Percentiles rank a stretch among this genome's conserved stretches.
Evolutionary conservation across 1,284 basidiomycete genomes (phyloP).

Genomic region (Taiwanofungus camphoratus): DNA sequence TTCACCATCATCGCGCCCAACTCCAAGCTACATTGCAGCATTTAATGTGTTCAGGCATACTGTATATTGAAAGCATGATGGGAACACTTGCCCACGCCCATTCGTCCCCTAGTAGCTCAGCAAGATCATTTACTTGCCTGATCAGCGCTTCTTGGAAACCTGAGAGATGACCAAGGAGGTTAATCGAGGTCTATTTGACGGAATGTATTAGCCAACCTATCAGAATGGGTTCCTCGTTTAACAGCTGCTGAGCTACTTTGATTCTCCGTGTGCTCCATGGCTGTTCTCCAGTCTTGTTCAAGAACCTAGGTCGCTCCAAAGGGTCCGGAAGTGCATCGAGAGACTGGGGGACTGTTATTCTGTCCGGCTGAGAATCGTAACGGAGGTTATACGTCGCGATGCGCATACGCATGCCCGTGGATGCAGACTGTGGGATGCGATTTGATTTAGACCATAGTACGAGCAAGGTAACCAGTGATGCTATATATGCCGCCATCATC

Average conservation of each 20-base stretch:
- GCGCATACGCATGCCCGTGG: conserved; percentile 26
- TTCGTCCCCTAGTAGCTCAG: conserved; percentile 46
- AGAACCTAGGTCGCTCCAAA: conserved; percentile 30
- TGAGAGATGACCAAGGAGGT: conserved; percentile 15
- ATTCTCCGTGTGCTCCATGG: conserved; percentile 45
- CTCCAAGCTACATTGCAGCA: conserved; percentile 39
- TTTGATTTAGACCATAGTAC: background rate
- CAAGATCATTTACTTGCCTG: conserved; percentile 55
- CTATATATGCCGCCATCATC: too few relatives aligned
- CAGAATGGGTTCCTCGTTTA: conserved; percentile 8
- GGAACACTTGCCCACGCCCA: conserved; percentile 41
- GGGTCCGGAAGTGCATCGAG: conserved; percentile 40
- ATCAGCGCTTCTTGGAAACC: conserved; percentile 60
- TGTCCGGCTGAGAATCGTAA: conserved; percentile 47
- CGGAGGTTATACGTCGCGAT: conserved; percentile 50
- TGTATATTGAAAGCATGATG: background rate
- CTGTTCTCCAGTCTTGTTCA: conserved; percentile 31
- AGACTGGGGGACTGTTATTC: conserved; percentile 42
- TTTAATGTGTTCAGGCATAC: background rate
- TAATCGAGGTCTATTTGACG: background rate
- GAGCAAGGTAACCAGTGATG: too few relatives aligned
- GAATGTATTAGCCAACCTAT: too few relatives aligned
- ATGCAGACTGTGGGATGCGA: background rate
- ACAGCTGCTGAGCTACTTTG: conserved; percentile 36
- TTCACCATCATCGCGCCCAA: conserved; percentile 57